These are phyloP conservation scores for Phytophthora pluvialis DNA, from an alignment of 352 stramenopile species.

Conservation along the genomic window DNA sequence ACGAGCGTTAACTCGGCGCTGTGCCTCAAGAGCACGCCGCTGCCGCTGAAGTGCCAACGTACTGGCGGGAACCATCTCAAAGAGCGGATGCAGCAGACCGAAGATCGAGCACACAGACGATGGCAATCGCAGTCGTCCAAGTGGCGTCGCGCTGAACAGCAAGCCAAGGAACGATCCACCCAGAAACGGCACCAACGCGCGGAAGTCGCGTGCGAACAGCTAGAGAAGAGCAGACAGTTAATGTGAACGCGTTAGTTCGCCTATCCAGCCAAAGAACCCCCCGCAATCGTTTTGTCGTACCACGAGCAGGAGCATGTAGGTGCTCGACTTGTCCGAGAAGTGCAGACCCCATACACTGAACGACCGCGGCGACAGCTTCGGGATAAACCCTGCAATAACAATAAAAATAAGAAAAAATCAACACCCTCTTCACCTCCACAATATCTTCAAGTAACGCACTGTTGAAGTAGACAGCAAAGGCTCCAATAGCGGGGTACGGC, in stretches of 20 bases:
- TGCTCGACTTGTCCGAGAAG: slow-evolving; percentile 82
- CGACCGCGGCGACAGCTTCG: slow-evolving; percentile 68
- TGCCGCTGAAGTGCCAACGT: slow-evolving; percentile 70
- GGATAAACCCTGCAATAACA: slow-evolving; percentile 65
- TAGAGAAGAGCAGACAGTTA: slow-evolving; percentile 29
- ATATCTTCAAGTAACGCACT: slow-evolving; percentile 54
- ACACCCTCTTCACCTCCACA: not conserved
- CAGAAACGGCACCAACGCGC: slow-evolving; percentile 65
- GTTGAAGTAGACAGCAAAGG: slow-evolving; percentile 79
- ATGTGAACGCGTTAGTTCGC: not conserved
- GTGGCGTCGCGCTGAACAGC: slow-evolving; percentile 73
- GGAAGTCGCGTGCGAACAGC: slow-evolving; percentile 66
- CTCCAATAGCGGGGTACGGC: slow-evolving; percentile 75
- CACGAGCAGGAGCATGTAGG: slow-evolving; percentile 65
- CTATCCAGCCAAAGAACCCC: not conserved
- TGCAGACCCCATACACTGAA: slow-evolving; percentile 56
- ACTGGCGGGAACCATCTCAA: slow-evolving; percentile 81
- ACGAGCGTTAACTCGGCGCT: slow-evolving; percentile 67
- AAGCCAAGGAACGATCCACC: slow-evolving; percentile 64
- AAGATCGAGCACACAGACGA: slow-evolving; percentile 73
- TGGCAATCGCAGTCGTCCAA: slow-evolving; percentile 76
- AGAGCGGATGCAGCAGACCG: slow-evolving; percentile 74
- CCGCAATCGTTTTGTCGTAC: slow-evolving; percentile 40
- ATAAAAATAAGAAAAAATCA: slow-evolving; percentile 2
- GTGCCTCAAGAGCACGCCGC: slow-evolving; percentile 71